Evolutionary conservation across 2,329 filamentous ascomycete genomes (phyloP).

Genomic region (Pseudocercospora fuligena): DNA sequence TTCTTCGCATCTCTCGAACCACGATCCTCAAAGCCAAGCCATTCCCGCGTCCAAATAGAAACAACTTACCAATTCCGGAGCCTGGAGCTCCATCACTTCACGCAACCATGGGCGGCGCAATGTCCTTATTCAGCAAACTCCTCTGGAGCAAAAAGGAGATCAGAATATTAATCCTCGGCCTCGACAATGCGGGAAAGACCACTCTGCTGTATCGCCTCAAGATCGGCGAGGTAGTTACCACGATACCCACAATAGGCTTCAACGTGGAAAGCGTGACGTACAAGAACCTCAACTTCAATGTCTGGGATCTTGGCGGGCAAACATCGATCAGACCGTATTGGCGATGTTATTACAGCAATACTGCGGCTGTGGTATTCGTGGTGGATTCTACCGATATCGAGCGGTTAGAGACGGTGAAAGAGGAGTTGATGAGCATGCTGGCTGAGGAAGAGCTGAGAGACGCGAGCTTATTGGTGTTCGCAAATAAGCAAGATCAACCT

Average conservation of each 20-base stretch:
- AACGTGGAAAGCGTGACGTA: conserved; percentile 99
- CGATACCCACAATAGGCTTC: conserved; percentile 98
- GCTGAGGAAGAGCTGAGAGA: conserved; percentile 97
- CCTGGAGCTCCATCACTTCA: conserved; percentile 19
- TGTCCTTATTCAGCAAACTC: conserved; percentile 68
- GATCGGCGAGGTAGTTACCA: conserved; percentile 98
- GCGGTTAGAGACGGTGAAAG: conserved; percentile 85
- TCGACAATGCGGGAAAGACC: conserved; percentile 99
- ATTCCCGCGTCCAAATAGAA: neutral
- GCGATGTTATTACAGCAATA: conserved; percentile 99
- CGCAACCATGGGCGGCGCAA: conserved; percentile 58
- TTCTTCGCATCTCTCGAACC: neutral
- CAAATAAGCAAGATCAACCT: conserved; percentile 98
- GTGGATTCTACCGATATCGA: conserved; percentile 98
- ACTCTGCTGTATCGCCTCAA: conserved; percentile 92
- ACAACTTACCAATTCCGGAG: conserved; percentile 12
- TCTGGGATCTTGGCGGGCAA: conserved; percentile 97
- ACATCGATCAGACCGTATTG: conserved; percentile 99
- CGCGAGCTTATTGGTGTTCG: conserved; percentile 89
- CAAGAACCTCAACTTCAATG: conserved; percentile 97
- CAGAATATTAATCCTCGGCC: conserved; percentile 69
- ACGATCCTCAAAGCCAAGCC: neutral
- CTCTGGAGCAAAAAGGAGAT: conserved; percentile 97
- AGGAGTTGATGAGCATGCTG: conserved; percentile 92
- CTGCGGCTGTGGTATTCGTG: conserved; percentile 96